These are phyloP conservation scores for Rhododendron mucronatum DNA, from an alignment of 148 eudicot genomes.

Conservation along the genomic window DNA sequence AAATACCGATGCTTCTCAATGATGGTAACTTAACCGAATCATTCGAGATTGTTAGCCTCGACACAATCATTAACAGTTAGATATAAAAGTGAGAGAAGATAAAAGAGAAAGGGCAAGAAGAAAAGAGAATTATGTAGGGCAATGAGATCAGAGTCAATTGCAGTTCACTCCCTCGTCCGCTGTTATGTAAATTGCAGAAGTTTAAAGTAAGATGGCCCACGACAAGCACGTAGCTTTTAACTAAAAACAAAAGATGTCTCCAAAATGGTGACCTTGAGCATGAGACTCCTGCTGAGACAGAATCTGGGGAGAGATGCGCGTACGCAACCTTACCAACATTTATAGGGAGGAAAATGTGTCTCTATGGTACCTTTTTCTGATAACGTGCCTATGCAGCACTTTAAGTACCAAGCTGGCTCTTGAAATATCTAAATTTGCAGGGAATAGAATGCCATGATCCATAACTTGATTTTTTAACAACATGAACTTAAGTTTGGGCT, in stretches of 20 bases:
- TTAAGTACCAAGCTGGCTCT: not conserved
- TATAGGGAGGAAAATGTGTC: not conserved
- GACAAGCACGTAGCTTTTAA: not conserved
- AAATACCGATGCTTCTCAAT: not conserved
- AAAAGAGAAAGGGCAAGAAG: not conserved
- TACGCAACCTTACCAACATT: not conserved
- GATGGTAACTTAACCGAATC: not conserved
- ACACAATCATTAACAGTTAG: not conserved
- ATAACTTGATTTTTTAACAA: not conserved
- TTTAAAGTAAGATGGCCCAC: not conserved
- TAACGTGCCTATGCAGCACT: not conserved
- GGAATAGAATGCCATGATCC: not conserved
- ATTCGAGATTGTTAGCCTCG: not conserved
- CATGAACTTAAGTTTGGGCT: not conserved
- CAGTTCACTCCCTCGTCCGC: not conserved
- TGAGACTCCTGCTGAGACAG: not conserved
- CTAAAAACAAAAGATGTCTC: not conserved
- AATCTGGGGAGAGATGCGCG: not conserved
- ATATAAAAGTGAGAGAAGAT: not conserved
- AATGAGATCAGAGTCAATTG: not conserved
- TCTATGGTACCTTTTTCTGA: not conserved
- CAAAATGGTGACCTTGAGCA: not conserved
- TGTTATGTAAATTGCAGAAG: not conserved
- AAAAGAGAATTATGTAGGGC: not conserved
- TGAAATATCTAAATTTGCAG: not conserved